Percentiles rank a stretch among this genome's conserved stretches.
Evolutionary conservation across 148 eudicot species (phyloP).

Genomic region (Rhododendron griersonianum): DNA sequence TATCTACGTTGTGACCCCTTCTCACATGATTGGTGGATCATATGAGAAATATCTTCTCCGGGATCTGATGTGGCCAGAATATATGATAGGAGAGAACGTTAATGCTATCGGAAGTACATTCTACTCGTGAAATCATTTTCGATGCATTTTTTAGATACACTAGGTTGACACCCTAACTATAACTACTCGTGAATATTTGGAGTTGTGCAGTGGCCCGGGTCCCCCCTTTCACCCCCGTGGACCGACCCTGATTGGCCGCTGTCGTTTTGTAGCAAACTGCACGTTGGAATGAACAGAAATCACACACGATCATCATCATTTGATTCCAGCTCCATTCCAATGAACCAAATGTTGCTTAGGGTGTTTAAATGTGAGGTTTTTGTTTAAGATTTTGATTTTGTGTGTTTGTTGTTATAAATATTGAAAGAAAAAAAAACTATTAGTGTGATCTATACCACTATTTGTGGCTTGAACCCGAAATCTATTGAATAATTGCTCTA

Average conservation of each 20-base stretch:
- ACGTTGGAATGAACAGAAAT: not conserved
- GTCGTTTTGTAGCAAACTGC: not conserved
- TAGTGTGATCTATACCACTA: not conserved
- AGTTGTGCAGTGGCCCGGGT: no score
- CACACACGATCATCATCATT: not conserved
- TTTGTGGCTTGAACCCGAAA: no score
- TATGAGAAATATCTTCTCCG: not conserved
- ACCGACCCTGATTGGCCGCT: not conserved
- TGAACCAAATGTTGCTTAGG: not conserved
- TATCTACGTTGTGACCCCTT: not conserved
- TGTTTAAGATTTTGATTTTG: not conserved
- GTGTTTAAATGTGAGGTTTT: not conserved
- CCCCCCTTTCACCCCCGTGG: no score
- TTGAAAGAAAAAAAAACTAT: not conserved
- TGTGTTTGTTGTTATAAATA: not conserved
- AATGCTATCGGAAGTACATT: no score
- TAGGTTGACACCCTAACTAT: no score
- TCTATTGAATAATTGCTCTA: no score
- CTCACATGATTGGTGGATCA: not conserved
- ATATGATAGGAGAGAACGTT: no score
- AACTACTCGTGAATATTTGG: no score
- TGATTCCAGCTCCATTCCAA: not conserved
- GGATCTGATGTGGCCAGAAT: not conserved
- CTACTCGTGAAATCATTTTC: no score
- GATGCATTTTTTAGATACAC: no score